These are phyloP conservation scores for Phytophthora pisi DNA, from an alignment of 352 stramenopile genomes.

Conservation along the genomic window DNA sequence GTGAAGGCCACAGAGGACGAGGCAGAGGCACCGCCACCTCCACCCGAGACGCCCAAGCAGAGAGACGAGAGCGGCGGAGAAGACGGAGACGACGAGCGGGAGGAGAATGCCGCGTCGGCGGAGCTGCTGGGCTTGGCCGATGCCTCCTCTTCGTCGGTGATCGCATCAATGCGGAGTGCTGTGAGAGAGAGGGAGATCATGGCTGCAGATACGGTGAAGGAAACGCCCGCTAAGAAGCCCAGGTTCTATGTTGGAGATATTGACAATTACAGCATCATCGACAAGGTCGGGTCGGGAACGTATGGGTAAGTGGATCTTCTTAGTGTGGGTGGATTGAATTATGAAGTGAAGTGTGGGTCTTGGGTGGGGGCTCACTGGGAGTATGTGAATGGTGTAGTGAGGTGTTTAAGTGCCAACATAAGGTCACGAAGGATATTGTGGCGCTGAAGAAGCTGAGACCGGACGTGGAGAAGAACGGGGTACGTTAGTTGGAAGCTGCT, in stretches of 20 bases:
- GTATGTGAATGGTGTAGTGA: conserved; percentile 47
- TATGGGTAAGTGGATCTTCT: conserved; percentile 64
- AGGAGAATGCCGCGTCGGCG: conserved; percentile 10
- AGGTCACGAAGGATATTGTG: conserved; percentile 87
- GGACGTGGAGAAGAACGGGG: conserved; percentile 87
- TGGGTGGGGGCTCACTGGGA: conserved; percentile 5
- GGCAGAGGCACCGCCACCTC: background rate
- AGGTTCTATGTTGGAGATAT: conserved; percentile 88
- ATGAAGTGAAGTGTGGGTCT: background rate
- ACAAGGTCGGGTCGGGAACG: conserved; percentile 86
- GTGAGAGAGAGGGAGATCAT: conserved; percentile 80
- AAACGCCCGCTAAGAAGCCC: conserved; percentile 46
- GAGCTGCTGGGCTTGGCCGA: conserved; percentile 16
- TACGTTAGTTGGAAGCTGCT: conserved; percentile 34
- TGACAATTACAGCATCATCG: conserved; percentile 89
- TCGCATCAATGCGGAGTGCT: conserved; percentile 73
- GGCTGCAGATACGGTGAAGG: conserved; percentile 45
- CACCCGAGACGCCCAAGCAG: conserved; percentile 5
- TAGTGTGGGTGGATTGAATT: background rate
- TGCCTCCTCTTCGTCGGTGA: conserved; percentile 58
- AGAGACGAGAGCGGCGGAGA: conserved; percentile 37
- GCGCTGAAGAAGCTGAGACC: conserved; percentile 86
- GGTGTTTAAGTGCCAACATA: conserved; percentile 90
- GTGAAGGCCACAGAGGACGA: conserved; percentile 12
- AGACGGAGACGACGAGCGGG: conserved; percentile 35